Conservation (phyloP, 2,329 filamentous ascomycete genomes). For the Verruconis gallopava region DNA sequence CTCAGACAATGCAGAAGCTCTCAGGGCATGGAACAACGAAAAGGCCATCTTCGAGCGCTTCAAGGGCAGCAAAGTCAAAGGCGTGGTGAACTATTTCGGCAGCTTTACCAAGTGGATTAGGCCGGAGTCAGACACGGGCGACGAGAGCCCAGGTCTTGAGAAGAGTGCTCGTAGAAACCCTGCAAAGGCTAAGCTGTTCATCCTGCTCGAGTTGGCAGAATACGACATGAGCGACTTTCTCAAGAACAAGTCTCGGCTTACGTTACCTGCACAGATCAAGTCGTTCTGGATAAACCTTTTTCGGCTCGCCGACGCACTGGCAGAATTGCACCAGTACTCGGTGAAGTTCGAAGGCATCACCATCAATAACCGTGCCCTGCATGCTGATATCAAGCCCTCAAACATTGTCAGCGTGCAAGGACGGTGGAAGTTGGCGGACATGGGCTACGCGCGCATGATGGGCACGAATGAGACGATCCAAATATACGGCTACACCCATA, state of each 20-base stretch:
- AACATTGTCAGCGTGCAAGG: conserved; percentile 27
- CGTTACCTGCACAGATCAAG: conserved; percentile 16
- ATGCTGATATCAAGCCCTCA: conserved; percentile 32
- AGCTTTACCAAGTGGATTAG: too few species aligned
- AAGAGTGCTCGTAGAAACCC: too few species aligned
- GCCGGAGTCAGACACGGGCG: too few species aligned
- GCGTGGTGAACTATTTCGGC: too few species aligned
- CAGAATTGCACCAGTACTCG: conserved; percentile 15
- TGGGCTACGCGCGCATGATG: conserved; percentile 26
- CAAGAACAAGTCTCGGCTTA: conserved; percentile 17
- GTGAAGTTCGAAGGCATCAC: conserved; percentile 10
- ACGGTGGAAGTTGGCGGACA: conserved; percentile 27
- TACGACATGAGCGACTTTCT: conserved; percentile 22
- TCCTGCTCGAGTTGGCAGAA: conserved; percentile 25
- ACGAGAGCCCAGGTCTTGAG: too few species aligned
- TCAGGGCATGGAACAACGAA: too few species aligned
- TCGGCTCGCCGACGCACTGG: conserved; percentile 19
- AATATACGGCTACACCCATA: too few species aligned
- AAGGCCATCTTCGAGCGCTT: too few species aligned
- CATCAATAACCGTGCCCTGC: too few species aligned
- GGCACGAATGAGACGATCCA: too few species aligned
- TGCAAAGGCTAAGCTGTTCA: conserved; percentile 18
- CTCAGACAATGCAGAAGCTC: too few species aligned
- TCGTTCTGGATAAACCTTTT: conserved; percentile 22
- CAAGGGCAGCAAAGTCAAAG: too few species aligned